Conservation (phyloP, 106 monocot species). For the Cymbidium sinense region DNA sequence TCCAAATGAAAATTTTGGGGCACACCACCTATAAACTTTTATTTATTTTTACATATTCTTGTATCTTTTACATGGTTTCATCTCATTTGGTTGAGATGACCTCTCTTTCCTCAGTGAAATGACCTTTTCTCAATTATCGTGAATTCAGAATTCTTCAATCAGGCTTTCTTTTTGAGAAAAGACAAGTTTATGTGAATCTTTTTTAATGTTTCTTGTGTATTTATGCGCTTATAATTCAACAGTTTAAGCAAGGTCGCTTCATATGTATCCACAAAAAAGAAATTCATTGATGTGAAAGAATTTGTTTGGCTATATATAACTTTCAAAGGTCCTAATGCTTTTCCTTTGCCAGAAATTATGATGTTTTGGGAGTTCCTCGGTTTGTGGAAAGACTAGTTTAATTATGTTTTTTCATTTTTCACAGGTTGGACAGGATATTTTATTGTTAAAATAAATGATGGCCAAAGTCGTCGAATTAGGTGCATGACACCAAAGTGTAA, state of each 20-base stretch:
- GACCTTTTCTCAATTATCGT: neutral
- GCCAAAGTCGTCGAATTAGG: constrained; percentile 63
- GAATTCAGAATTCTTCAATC: neutral
- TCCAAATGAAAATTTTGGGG: too few relatives aligned
- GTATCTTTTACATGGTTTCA: neutral
- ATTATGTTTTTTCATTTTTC: neutral
- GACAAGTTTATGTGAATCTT: neutral
- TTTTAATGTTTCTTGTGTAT: neutral
- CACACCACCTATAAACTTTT: too few relatives aligned
- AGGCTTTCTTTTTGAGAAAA: constrained; percentile 1
- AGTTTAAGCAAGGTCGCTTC: neutral
- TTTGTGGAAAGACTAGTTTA: neutral
- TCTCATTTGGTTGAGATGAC: neutral
- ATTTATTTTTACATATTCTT: too few relatives aligned
- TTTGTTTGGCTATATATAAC: neutral
- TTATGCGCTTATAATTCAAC: neutral
- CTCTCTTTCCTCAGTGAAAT: neutral
- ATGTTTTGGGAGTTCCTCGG: neutral
- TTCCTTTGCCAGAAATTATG: neutral
- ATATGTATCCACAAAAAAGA: neutral
- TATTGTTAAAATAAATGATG: constrained; percentile 84
- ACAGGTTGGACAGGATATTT: constrained; percentile 91
- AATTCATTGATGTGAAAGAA: neutral
- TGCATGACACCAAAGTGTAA: constrained; percentile 84
- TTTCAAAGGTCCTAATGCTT: neutral